phyloP scores from a whole-genome alignment of 148 eudicot species.

The Rhododendron williamsianum region DNA sequence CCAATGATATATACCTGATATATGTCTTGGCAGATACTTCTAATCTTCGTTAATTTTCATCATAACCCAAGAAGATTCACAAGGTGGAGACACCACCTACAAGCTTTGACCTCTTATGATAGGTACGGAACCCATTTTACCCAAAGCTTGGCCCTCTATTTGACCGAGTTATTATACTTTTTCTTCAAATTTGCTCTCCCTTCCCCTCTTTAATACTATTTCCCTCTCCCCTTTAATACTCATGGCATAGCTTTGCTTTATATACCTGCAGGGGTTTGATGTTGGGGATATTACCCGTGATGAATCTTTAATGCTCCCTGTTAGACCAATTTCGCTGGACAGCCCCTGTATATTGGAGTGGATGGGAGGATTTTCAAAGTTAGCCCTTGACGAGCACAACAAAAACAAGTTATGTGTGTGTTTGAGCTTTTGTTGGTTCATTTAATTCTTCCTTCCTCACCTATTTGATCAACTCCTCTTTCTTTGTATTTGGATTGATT shows the following conservation, averaged over 20 bases:
- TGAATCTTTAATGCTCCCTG: background rate
- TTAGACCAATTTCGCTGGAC: background rate
- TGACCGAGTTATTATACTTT: background rate
- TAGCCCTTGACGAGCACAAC: background rate
- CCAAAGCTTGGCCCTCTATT: too few species aligned
- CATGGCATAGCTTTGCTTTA: too few species aligned
- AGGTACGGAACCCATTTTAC: too few species aligned
- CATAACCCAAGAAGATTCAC: background rate
- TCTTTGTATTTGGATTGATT: background rate
- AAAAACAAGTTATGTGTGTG: background rate
- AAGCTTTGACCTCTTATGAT: background rate
- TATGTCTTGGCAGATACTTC: too few species aligned
- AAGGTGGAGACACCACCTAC: background rate
- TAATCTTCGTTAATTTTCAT: too few species aligned
- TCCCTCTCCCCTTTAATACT: too few species aligned
- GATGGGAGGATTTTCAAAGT: background rate
- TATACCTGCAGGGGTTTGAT: background rate
- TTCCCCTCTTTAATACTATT: too few species aligned
- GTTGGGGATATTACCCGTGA: background rate
- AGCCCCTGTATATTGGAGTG: background rate
- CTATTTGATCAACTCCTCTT: background rate
- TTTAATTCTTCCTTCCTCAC: background rate
- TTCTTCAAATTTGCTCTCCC: conserved; percentile 10
- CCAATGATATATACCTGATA: too few species aligned
- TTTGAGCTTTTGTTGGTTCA: background rate